phyloP scores from a whole-genome alignment of 805 yeast species.

The Candida saitoana region DNA sequence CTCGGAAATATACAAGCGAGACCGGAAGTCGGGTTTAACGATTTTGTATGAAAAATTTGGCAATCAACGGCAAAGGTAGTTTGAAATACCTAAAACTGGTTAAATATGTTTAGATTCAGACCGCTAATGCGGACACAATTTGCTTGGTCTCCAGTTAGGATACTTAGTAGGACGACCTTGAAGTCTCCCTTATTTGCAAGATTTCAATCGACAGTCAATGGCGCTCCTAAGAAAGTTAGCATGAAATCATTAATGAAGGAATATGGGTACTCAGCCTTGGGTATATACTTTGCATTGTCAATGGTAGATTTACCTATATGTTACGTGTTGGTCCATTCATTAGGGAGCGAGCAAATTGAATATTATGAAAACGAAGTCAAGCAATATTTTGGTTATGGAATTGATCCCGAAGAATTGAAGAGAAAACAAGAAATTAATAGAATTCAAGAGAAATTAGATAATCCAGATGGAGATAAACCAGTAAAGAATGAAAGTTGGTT shows the following conservation, averaged over 20 bases:
- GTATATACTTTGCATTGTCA: slow-evolving; percentile 73
- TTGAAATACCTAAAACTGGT: background rate
- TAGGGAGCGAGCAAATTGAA: slow-evolving; percentile 79
- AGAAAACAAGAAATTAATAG: slow-evolving; percentile 31
- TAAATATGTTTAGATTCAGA: slow-evolving; percentile 5
- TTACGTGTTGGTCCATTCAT: slow-evolving; percentile 74
- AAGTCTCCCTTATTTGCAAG: slow-evolving; percentile 9
- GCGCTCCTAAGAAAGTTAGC: slow-evolving; percentile 35
- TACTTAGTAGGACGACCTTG: slow-evolving; percentile 1
- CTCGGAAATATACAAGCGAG: background rate
- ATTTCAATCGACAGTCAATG: slow-evolving; percentile 16
- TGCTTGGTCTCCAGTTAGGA: slow-evolving; percentile 2
- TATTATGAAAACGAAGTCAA: slow-evolving; percentile 60
- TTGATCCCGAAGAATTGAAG: slow-evolving; percentile 40
- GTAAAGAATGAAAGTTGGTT: slow-evolving; percentile 10
- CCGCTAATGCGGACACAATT: slow-evolving; percentile 4
- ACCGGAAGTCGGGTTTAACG: background rate
- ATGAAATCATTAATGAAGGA: slow-evolving; percentile 68
- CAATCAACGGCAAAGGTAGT: background rate
- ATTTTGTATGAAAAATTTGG: background rate
- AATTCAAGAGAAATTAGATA: slow-evolving; percentile 23
- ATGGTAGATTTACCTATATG: slow-evolving; percentile 79
- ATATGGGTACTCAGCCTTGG: slow-evolving; percentile 89
- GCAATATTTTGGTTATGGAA: slow-evolving; percentile 59
- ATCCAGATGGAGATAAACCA: slow-evolving; percentile 16